Conservation (phyloP, 495 filamentous ascomycete species). For the Trichoderma orchidacearum region DNA sequence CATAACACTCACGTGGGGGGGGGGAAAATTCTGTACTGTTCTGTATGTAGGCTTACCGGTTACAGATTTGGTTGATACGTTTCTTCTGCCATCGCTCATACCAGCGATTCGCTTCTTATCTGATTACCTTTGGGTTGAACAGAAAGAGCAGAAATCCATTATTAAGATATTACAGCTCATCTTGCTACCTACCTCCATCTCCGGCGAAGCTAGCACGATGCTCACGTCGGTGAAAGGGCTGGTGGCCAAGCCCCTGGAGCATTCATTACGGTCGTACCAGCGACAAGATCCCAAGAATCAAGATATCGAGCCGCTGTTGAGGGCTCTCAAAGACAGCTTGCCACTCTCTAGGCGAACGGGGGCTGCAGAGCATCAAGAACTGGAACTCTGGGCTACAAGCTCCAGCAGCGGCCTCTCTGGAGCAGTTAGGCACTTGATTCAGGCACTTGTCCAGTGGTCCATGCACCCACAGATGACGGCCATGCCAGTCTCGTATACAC, state of each 20-base stretch:
- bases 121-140: conserved; percentile 61
- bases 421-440: conserved; percentile 50
- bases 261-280: conserved; percentile 59
- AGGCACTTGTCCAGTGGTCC: conserved; percentile 60
- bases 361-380: conserved; percentile 53
- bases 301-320: conserved; percentile 59
- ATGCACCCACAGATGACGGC: conserved; percentile 47
- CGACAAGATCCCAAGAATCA: conserved; percentile 50
- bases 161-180: conserved; percentile 68
- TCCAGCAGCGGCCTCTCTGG: conserved; percentile 45
- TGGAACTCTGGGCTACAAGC: conserved; percentile 56
- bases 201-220: conserved; percentile 67
- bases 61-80: conserved; percentile 71
- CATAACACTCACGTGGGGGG: neutral
- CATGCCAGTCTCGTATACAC: conserved; percentile 64
- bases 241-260: conserved; percentile 61
- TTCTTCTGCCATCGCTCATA: conserved; percentile 77
- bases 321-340: conserved; percentile 54
- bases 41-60: neutral
- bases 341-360: conserved; percentile 49
- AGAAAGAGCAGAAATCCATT: conserved; percentile 40
- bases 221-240: conserved; percentile 75
- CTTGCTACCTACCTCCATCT: conserved; percentile 60
- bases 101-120: conserved; percentile 69
- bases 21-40: too few species aligned